Conservation (phyloP, 495 filamentous ascomycete species). For the Xylaria acuta region DNA sequence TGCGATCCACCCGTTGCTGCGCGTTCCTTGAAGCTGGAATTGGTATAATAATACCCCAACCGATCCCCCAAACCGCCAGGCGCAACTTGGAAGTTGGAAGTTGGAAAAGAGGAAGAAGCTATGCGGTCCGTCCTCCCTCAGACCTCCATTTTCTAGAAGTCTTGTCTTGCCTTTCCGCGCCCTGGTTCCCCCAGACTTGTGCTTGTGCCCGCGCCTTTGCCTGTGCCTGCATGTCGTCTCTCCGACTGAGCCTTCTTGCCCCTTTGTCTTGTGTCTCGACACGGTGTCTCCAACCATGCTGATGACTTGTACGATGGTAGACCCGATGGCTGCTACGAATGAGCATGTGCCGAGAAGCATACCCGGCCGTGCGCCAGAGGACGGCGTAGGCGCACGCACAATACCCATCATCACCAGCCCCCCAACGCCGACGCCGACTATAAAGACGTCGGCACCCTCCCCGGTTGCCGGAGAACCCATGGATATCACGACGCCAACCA, state of each 20-base stretch:
- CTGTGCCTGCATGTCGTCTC: conserved; percentile 4
- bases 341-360: conserved; percentile 53
- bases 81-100: background rate
- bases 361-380: conserved; percentile 45
- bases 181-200: background rate
- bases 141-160: conserved; percentile 20
- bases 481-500: conserved; percentile 57
- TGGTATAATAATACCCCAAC: conserved; percentile 26
- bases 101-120: conserved; percentile 25
- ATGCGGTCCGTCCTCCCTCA: conserved; percentile 28
- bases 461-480: conserved; percentile 56
- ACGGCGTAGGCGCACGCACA: conserved; percentile 52
- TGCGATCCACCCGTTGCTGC: conserved; percentile 23
- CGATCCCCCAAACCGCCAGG: conserved; percentile 10
- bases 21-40: conserved; percentile 24
- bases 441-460: conserved; percentile 57
- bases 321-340: conserved; percentile 56
- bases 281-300: conserved; percentile 34
- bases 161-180: conserved; percentile 6
- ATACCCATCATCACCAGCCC: conserved; percentile 53
- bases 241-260: conserved; percentile 16
- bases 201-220: conserved; percentile 4
- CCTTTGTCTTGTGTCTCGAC: conserved; percentile 35
- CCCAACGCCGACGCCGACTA: conserved; percentile 45
- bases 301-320: conserved; percentile 40